Evolutionary conservation across 2,329 filamentous ascomycete species (phyloP), one percentile per base, ranked within the genome.

Genomic region (Chaetomiaceae sp.): DNA sequence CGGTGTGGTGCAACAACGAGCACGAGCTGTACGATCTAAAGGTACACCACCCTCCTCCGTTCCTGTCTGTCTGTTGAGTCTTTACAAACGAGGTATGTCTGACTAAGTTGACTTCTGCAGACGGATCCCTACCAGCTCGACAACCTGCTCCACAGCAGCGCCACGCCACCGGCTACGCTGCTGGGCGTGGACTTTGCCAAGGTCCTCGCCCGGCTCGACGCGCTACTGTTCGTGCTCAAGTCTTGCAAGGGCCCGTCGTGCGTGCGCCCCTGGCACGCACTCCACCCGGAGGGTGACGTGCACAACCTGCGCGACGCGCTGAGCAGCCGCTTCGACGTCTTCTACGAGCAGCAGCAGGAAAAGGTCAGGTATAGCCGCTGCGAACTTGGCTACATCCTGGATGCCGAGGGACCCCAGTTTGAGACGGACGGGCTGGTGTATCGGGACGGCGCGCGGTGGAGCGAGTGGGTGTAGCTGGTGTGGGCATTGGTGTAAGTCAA

Each of bases 1-100:
- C 79, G 0, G 78, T 84, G 0, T 86, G 82, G 81, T 86, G 83
- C 57, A 83, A 66, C 12, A 79, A 79, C 42, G 81, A 84, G 56
- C 75, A 78, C 45, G 81, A 86, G 59, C 70, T 84, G 2, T 86
- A 85, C 58, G 73, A 85, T 51, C 56, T 83, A 32, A 74, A 68
- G 56, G 78, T 76, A 24, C 60, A 50, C 65, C 56, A 14, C 18
- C 32, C 5, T 20, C 9, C 38, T 11, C 15, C 6, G 8, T 29
- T 29, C 17, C 18, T 27, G 36, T 24, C 12, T 5, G 12, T 1
- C 10, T 26, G 42, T 39, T 20, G 41, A 18, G 2, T 32, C n/a
- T 32, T n/a, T 11, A 9, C 10, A 27, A 27, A 27, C 10, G 10
- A 29, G 10, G 9, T 9, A 14, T 11, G 26, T 27, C 14, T 29